These are phyloP conservation scores for Daedaleopsis sinensis DNA, from an alignment of 768 basidiomycete species.

Conservation along the genomic window DNA sequence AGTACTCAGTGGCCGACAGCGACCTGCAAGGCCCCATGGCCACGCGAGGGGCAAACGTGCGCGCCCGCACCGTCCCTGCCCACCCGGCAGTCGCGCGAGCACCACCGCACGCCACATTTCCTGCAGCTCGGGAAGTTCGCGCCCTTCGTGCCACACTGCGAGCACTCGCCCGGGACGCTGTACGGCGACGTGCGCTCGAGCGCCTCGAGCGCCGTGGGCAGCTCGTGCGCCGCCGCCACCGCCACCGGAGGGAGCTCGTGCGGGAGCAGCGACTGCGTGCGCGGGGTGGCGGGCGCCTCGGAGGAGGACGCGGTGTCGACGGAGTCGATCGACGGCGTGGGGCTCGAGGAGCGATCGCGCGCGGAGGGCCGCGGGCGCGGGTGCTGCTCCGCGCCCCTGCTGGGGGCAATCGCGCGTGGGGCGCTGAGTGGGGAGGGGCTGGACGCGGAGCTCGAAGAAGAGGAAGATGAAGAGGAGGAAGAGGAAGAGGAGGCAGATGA, in stretches of 20 bases:
- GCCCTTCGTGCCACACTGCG: conserved; percentile 30
- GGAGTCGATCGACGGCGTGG: conserved; percentile 29
- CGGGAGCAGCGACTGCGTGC: conserved; percentile 20
- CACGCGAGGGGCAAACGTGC: conserved; percentile 11
- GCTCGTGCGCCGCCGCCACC: conserved; percentile 18
- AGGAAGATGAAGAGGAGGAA: neutral
- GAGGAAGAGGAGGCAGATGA: conserved; percentile 12
- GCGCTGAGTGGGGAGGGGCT: neutral
- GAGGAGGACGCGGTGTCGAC: conserved; percentile 32
- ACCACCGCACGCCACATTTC: conserved; percentile 35
- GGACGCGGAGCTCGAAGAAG: too few species aligned
- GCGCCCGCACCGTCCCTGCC: neutral
- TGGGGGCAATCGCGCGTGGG: neutral
- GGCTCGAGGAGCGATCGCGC: conserved; percentile 18
- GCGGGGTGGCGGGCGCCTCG: conserved; percentile 31
- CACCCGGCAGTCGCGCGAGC: conserved; percentile 33
- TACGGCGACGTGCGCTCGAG: conserved; percentile 33
- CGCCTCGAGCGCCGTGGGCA: conserved; percentile 26
- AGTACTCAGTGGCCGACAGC: too few species aligned
- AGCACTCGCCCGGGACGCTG: conserved; percentile 29
- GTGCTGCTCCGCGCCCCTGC: neutral
- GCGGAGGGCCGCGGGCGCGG: conserved; percentile 9
- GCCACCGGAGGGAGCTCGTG: conserved; percentile 23
- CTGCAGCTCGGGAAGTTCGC: conserved; percentile 37
- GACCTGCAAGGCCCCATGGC: neutral